Evolutionary conservation across 1,284 basidiomycete species (phyloP), one percentile per base, ranked within the genome.

Genomic region (Cryptococcus sp.): DNA sequence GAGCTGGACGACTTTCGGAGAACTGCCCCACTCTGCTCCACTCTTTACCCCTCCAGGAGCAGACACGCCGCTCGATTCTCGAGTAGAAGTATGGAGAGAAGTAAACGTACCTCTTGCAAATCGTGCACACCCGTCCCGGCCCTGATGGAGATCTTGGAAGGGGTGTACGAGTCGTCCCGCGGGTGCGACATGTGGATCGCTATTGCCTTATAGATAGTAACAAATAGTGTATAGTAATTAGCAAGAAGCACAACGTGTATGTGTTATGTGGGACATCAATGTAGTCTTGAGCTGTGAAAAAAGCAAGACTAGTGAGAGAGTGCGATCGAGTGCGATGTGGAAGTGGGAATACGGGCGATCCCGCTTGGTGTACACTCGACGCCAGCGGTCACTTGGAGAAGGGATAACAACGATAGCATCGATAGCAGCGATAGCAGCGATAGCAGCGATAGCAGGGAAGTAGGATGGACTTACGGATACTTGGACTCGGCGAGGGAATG

Each of bases 81-180:
- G 6, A 25, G 11, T n/a, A 15, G 35, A 50, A 47, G 10, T 22
- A 17, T 38, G 22, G 17, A n/a, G 25, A 25, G n/a, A 23, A 47
- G 25, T 25, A 10, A 50, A 72, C 79, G 63, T 31, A 83, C 81
- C 71, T 97, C 93, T 77, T 97, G 92, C 7, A 99, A 82, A 77
- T 99, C 96, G 62, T 88, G 89, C 16, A 88, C 85, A 20, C 92
- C 89, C 8, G 94, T 98, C 5, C 96, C 96, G 0, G 93, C 93
- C 27, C 91, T 87, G 47, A 99, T 86, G 1, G 88, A 87, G 59
- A 99, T 83, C 35, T 89, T 90, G 1, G 90, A 89, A 0, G 96
- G 96, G 0, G 96, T 99, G 75, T 99, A 99, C 1, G 93, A 97
- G 75, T 99, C 96, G 76, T 99, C 96, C 56, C 87, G 84, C 3